phyloP scores from a whole-genome alignment of 2,329 filamentous ascomycete genomes.

The Rugonectria rugulosa region DNA sequence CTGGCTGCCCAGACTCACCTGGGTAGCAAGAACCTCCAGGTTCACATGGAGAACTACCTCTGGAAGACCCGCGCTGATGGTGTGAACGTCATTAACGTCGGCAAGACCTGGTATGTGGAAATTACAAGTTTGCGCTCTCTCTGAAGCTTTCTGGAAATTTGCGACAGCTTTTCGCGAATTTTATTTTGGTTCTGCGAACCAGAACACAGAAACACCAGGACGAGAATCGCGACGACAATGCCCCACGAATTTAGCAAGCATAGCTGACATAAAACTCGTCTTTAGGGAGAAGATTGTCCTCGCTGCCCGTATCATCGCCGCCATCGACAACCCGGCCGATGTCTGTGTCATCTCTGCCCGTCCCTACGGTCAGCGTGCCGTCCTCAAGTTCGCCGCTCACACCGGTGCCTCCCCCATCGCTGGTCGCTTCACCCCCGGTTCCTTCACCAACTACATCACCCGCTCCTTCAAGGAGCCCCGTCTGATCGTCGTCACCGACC shows the following conservation, averaged over 20 bases:
- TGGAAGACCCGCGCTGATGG: conserved; percentile 99
- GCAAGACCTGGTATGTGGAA: conserved; percentile 93
- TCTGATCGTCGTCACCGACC: conserved; percentile 99
- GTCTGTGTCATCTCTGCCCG: conserved; percentile 99
- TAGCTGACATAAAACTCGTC: conserved; percentile 23
- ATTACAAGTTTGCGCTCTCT: conserved; percentile 1
- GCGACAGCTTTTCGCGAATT: background rate
- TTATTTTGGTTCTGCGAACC: background rate
- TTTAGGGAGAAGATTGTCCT: conserved; percentile 99
- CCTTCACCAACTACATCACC: conserved; percentile 99
- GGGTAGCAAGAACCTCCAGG: conserved; percentile 98
- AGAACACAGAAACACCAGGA: conserved; percentile 18
- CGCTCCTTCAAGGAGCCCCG: conserved; percentile 99
- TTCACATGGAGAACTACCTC: conserved; percentile 99
- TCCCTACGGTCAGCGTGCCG: conserved; percentile 99
- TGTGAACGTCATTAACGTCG: conserved; percentile 99
- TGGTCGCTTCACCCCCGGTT: conserved; percentile 99
- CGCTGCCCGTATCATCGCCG: conserved; percentile 97
- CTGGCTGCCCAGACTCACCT: conserved; percentile 96
- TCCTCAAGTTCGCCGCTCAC: conserved; percentile 99
- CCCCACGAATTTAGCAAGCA: conserved; percentile 15
- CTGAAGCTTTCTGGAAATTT: background rate
- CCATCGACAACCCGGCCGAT: conserved; percentile 99
- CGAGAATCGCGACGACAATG: conserved; percentile 29
- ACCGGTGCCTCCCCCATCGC: conserved; percentile 98